phyloP scores from a whole-genome alignment of 805 yeast species.

The Saccharomycopsis guyanensis region DNA sequence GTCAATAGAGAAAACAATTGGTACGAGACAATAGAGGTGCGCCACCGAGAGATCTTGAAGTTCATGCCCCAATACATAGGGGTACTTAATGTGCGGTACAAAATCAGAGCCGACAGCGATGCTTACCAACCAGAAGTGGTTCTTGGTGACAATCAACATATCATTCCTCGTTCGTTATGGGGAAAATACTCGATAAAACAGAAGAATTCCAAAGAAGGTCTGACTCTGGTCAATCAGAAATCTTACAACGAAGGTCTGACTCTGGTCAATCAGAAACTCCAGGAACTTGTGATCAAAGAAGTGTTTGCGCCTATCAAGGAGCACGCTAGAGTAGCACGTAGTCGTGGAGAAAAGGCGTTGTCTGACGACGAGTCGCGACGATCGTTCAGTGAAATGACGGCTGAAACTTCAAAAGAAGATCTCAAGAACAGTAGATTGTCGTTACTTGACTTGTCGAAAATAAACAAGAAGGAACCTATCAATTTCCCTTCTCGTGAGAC shows the following conservation, averaged over 20 bases:
- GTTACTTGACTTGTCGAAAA: constrained; percentile 24
- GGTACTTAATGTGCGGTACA: constrained; percentile 83
- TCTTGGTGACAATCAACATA: constrained; percentile 84
- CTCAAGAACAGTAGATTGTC: constrained; percentile 23
- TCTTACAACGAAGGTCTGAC: constrained; percentile 44
- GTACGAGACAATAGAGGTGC: constrained; percentile 81
- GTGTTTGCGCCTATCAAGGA: constrained; percentile 52
- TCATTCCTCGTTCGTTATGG: constrained; percentile 77
- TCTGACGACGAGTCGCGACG: background rate
- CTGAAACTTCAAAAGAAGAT: background rate
- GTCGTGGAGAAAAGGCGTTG: background rate
- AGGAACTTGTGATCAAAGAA: constrained; percentile 64
- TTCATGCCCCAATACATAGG: constrained; percentile 96
- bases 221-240: constrained; percentile 7
- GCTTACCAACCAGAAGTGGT: constrained; percentile 66
- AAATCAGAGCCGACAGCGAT: constrained; percentile 24
- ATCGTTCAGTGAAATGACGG: background rate
- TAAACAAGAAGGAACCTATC: constrained; percentile 12
- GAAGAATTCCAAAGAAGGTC: constrained; percentile 4
- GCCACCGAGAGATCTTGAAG: constrained; percentile 65
- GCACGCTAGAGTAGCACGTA: constrained; percentile 25
- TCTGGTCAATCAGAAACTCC: constrained; percentile 59
- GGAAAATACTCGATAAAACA: constrained; percentile 40
- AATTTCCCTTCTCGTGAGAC: constrained; percentile 17
- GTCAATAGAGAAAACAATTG: constrained; percentile 85